Conservation (phyloP, 257 asterid species). For the Plantago ovata region DNA sequence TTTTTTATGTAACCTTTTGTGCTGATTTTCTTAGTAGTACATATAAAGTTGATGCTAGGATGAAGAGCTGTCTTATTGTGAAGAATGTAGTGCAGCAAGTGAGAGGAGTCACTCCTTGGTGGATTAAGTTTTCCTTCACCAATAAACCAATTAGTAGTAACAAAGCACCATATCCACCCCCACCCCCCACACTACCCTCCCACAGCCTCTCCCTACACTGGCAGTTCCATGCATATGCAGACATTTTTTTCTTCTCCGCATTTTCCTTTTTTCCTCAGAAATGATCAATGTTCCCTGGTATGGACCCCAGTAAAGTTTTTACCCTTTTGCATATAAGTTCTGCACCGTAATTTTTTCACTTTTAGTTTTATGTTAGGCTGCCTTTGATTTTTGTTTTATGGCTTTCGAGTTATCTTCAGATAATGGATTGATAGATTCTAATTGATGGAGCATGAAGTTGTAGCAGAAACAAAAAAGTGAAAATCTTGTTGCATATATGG, state of each 20-base stretch:
- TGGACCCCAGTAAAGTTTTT: background rate
- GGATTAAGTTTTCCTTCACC: constrained; percentile 1
- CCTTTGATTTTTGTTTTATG: background rate
- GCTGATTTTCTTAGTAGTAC: too few relatives aligned
- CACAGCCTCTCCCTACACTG: background rate
- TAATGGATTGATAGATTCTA: background rate
- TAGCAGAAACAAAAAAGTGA: constrained; percentile 1
- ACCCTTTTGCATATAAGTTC: background rate
- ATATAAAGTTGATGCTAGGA: background rate
- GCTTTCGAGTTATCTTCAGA: background rate
- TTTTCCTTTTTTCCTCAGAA: background rate
- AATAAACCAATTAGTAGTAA: background rate
- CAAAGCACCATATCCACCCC: too few relatives aligned
- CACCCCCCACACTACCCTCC: too few relatives aligned
- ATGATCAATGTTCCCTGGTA: constrained; percentile 6
- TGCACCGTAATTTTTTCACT: too few relatives aligned
- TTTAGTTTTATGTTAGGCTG: too few relatives aligned
- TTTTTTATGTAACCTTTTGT: too few relatives aligned
- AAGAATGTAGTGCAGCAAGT: background rate
- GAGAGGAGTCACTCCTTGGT: background rate
- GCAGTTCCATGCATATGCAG: background rate
- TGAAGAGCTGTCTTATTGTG: background rate
- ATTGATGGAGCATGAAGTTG: constrained; percentile 4
- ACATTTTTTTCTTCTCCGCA: background rate
- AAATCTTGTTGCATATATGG: constrained; percentile 6